These are phyloP conservation scores for Sclerotiophoma versabilis DNA, from an alignment of 2,329 filamentous ascomycete genomes.

Conservation along the genomic window DNA sequence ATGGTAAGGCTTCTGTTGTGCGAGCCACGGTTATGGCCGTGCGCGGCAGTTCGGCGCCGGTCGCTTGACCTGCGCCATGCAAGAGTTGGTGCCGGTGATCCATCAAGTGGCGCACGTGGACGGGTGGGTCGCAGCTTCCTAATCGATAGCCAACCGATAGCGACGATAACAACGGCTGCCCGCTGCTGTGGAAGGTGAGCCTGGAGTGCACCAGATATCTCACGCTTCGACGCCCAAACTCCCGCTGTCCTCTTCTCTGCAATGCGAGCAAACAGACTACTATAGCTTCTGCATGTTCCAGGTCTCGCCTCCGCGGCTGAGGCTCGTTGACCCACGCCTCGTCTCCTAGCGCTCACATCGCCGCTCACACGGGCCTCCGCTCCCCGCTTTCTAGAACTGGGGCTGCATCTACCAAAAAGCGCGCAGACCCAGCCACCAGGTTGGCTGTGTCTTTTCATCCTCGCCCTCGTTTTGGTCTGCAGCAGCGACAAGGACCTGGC, in stretches of 20 bases:
- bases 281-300: background rate
- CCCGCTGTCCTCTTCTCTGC: background rate
- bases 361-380: conserved; percentile 11
- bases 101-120: conserved; percentile 27
- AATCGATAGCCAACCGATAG: conserved; percentile 12
- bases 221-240: background rate
- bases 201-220: conserved; percentile 6
- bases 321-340: conserved; percentile 14
- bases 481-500: background rate
- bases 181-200: conserved; percentile 11
- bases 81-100: conserved; percentile 22
- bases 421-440: conserved; percentile 35
- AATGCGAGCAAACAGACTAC: background rate
- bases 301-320: conserved; percentile 10
- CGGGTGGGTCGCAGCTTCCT: conserved; percentile 5
- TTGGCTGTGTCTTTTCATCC: conserved; percentile 18
- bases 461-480: conserved; percentile 13
- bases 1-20: background rate
- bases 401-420: conserved; percentile 30
- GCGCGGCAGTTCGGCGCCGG: conserved; percentile 23
- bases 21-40: conserved; percentile 2
- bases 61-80: conserved; percentile 27
- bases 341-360: conserved; percentile 21
- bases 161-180: conserved; percentile 22
- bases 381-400: conserved; percentile 33